Conservation (phyloP, 2,329 filamentous ascomycete genomes). For the Macroventuria anomochaeta region DNA sequence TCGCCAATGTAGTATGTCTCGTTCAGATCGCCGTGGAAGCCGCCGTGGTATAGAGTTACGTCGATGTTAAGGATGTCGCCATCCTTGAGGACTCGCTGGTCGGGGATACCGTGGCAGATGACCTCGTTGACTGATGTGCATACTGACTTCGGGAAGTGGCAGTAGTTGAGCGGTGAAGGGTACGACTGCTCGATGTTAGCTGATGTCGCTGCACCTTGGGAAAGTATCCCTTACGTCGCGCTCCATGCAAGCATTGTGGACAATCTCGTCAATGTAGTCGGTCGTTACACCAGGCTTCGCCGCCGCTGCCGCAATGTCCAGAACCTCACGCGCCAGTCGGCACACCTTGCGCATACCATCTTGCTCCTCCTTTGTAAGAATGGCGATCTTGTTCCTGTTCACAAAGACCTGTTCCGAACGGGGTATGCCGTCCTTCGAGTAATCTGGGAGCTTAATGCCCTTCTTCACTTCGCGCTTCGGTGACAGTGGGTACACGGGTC, state of each 20-base stretch:
- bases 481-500: constrained; percentile 74
- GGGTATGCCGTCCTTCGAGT: constrained; percentile 81
- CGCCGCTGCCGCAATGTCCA: constrained; percentile 87
- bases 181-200: constrained; percentile 71
- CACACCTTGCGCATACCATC: constrained; percentile 95
- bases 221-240: constrained; percentile 72
- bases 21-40: constrained; percentile 95
- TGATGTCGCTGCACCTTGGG: not conserved
- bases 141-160: constrained; percentile 95
- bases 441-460: constrained; percentile 84
- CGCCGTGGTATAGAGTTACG: constrained; percentile 90
- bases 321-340: constrained; percentile 82
- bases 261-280: constrained; percentile 91
- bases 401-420: constrained; percentile 68
- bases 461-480: constrained; percentile 67
- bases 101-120: constrained; percentile 98
- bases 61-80: constrained; percentile 98
- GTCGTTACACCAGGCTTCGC: constrained; percentile 92
- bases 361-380: constrained; percentile 79
- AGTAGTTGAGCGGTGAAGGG: constrained; percentile 93
- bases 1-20: constrained; percentile 98
- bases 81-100: constrained; percentile 83
- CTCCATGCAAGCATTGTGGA: constrained; percentile 93
- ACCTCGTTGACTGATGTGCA: constrained; percentile 97
- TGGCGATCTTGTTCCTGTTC: constrained; percentile 79